These are phyloP conservation scores for Vinca major DNA, from an alignment of 305 asterid genomes.

Conservation along the genomic window DNA sequence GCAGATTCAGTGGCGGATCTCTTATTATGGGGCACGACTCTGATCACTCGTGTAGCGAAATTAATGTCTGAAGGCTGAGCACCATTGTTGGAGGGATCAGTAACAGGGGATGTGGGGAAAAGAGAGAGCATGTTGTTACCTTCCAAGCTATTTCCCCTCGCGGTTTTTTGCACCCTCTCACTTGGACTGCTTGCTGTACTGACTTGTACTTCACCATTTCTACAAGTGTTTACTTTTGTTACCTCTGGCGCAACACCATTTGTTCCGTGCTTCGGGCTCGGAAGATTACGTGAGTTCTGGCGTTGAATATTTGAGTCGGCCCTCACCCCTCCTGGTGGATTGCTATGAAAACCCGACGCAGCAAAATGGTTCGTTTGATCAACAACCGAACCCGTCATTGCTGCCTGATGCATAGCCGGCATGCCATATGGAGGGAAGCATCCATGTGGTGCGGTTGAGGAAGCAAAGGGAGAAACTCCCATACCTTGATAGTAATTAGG, in stretches of 20 bases:
- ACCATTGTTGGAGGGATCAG: conserved; percentile 9
- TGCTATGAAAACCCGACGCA: conserved; percentile 14
- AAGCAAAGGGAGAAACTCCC: conserved; percentile 29
- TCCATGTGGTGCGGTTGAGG: conserved; percentile 33
- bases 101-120: conserved; percentile 40
- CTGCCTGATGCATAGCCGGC: conserved; percentile 44
- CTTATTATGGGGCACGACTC: conserved; percentile 67
- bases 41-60: conserved; percentile 35
- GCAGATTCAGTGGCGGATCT: conserved; percentile 68
- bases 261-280: conserved; percentile 22
- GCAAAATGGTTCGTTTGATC: conserved; percentile 30
- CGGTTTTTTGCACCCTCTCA: conserved; percentile 20
- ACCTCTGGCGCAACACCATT: conserved; percentile 15
- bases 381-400: conserved; percentile 30
- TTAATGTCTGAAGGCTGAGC: conserved; percentile 14
- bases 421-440: conserved; percentile 50
- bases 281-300: conserved; percentile 12
- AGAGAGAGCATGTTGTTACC: conserved; percentile 36
- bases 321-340: conserved; percentile 9
- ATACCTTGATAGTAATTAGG: conserved; percentile 35
- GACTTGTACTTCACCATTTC: conserved; percentile 42
- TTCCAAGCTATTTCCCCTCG: conserved; percentile 18
- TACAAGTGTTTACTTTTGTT: conserved; percentile 11
- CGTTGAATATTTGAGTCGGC: conserved; percentile 21
- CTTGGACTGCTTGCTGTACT: conserved; percentile 53